These are phyloP conservation scores for Pascua guehoae DNA, from an alignment of 1,284 basidiomycete genomes.

Conservation along the genomic window DNA sequence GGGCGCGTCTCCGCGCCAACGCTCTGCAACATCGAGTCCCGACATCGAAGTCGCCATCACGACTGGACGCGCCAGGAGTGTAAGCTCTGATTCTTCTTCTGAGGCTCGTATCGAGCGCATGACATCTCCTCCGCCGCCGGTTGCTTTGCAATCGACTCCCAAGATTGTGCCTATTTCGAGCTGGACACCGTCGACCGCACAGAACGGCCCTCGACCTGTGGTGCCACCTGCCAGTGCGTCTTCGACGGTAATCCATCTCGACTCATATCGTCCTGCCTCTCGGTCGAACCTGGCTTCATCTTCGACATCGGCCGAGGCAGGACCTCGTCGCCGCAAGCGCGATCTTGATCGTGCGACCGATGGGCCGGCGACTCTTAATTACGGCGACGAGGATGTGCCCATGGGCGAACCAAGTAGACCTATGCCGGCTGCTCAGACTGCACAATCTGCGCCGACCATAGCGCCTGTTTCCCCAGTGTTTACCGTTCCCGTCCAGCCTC, in stretches of 20 bases:
- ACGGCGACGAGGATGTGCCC: conserved; percentile 17
- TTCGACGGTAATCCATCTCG: conserved; percentile 1
- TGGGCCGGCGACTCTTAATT: conserved; percentile 13
- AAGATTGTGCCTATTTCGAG: conserved; percentile 5
- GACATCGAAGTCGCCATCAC: conserved; percentile 26
- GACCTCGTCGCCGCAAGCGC: conserved; percentile 1
- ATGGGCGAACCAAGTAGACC: too few species aligned
- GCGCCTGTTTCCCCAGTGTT: neutral
- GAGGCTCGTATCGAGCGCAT: conserved; percentile 24
- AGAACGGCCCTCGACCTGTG: neutral
- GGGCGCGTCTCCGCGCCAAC: neutral
- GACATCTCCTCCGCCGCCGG: conserved; percentile 7
- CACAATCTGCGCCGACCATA: neutral
- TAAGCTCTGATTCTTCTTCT: conserved; percentile 23
- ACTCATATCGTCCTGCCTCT: neutral
- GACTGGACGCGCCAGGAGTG: conserved; percentile 4
- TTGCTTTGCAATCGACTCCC: neutral
- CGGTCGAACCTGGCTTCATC: neutral
- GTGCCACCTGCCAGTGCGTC: neutral
- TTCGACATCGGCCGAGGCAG: neutral
- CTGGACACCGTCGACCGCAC: conserved; percentile 1
- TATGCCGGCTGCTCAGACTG: too few species aligned
- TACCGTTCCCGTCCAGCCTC: neutral
- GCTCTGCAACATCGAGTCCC: conserved; percentile 14
- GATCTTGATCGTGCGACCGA: conserved; percentile 10